Evolutionary conservation across 768 basidiomycete species (phyloP), one percentile per base, ranked within the genome.

Genomic region (Cystoderma amianthinum): DNA sequence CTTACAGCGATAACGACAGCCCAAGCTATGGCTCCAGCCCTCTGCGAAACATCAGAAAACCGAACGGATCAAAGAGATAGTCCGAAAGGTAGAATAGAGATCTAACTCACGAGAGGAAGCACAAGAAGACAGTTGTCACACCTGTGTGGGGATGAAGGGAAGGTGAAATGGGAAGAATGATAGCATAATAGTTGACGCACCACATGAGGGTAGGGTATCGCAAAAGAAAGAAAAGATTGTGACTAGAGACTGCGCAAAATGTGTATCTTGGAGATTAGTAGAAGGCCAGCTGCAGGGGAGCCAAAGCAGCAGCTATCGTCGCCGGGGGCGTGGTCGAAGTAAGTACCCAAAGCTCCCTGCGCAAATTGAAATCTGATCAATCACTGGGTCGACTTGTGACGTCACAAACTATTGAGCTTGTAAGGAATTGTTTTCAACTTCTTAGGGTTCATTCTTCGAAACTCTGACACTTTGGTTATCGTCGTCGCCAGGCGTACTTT

Each of bases 121-220:
- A 85, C 64, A 44, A 86, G 74, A 44, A 84, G 66, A 63, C 82
- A 87, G 62, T 85, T 85, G 66, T 85, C 83, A 68, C 83, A 87
- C 83, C 82, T 85, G 45, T 36, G 23, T 42, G 22, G 47, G 49
- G 25, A 44, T 21, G 25, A 9, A 32, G 28, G n/a, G n/a, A 32
- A 44, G 39, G 21, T 39, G 49, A 32, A 33, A 41, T 38, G 25
- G 35, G 42, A 36, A 46, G 51, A 54, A 52, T 46, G 54, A 52
- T 55, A 50, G 35, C 38, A 44, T 39, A 28, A 6, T 36, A 36
- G 40, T 28, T 40, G 17, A 50, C 57, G 19, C 40, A 56, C 59
- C 61, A 62, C 61, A 62, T 62, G 7, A 36, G 25, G 25, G 38
- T 43, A 39, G 45, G 50, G 49, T 57, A 50, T 52, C 50, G 50